Evolutionary conservation across 2,329 filamentous ascomycete genomes (phyloP).

Genomic region (Tolypocladium album): DNA sequence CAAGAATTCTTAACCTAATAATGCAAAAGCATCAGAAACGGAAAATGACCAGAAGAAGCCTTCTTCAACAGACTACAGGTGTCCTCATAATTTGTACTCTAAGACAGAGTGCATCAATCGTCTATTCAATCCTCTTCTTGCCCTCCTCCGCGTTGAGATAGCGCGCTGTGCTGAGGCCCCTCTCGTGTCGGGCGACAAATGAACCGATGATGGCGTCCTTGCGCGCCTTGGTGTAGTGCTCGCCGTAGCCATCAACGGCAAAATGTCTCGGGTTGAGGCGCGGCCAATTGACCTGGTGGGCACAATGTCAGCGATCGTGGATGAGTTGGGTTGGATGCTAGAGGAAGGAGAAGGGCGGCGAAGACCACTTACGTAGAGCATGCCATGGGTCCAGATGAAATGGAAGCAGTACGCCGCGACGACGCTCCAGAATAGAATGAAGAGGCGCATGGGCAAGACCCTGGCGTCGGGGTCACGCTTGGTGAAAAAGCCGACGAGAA

Average conservation of each 20-base stretch:
- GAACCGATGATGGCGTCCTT: slow-evolving; percentile 74
- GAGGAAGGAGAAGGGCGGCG: not conserved
- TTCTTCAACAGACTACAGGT: not conserved
- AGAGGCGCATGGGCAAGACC: slow-evolving; percentile 71
- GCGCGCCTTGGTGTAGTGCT: slow-evolving; percentile 70
- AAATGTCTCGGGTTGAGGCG: slow-evolving; percentile 85
- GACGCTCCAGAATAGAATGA: slow-evolving; percentile 67
- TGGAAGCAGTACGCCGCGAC: slow-evolving; percentile 60
- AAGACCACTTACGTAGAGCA: slow-evolving; percentile 72
- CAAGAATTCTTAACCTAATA: not conserved
- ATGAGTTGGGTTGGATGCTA: not conserved
- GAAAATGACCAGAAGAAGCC: too few relatives aligned
- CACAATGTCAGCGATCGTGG: not conserved
- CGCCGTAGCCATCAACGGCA: slow-evolving; percentile 78
- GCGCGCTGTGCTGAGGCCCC: slow-evolving; percentile 72
- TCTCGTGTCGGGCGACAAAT: slow-evolving; percentile 59
- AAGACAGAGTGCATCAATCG: not conserved
- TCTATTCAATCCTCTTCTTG: slow-evolving; percentile 91
- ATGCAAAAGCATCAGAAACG: not conserved
- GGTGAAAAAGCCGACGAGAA: slow-evolving; percentile 65
- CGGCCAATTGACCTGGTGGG: slow-evolving; percentile 86
- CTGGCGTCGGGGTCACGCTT: slow-evolving; percentile 60
- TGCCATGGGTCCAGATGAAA: slow-evolving; percentile 77
- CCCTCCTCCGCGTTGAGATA: slow-evolving; percentile 87
- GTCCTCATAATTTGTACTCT: not conserved